These are phyloP conservation scores for Myrica gale DNA, from an alignment of 306 rosid species.

Conservation along the genomic window DNA sequence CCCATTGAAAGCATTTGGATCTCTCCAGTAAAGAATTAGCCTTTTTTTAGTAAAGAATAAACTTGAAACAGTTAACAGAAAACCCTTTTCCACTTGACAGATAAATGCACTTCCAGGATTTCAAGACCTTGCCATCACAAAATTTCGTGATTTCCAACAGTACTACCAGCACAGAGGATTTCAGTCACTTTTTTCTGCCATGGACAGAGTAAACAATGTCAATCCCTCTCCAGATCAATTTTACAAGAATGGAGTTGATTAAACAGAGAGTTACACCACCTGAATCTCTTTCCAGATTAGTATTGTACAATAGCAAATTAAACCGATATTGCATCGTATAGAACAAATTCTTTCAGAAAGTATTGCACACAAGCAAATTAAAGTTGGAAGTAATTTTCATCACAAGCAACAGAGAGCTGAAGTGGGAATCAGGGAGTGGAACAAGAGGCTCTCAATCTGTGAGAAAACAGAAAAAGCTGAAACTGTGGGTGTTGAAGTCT, in stretches of 20 bases:
- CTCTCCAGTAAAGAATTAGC: no score
- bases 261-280: conserved; percentile 49
- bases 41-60: no score
- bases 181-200: conserved; percentile 77
- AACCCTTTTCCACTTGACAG: no score
- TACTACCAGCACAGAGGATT: conserved; percentile 76
- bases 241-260: conserved; percentile 14
- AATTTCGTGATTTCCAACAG: conserved; percentile 79
- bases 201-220: conserved; percentile 29
- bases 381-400: neutral
- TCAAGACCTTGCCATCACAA: conserved; percentile 44
- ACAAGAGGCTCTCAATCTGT: neutral
- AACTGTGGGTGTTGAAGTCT: no score
- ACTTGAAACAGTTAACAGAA: no score
- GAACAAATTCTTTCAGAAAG: neutral
- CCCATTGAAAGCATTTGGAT: no score
- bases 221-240: conserved; percentile 19
- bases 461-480: neutral
- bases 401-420: conserved; percentile 15
- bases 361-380: neutral
- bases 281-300: conserved; percentile 55
- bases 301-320: neutral
- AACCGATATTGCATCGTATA: no score
- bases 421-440: neutral
- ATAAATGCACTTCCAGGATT: no score